These are phyloP conservation scores for Colletotrichum navitas DNA, from an alignment of 2,329 filamentous ascomycete genomes.

Conservation along the genomic window DNA sequence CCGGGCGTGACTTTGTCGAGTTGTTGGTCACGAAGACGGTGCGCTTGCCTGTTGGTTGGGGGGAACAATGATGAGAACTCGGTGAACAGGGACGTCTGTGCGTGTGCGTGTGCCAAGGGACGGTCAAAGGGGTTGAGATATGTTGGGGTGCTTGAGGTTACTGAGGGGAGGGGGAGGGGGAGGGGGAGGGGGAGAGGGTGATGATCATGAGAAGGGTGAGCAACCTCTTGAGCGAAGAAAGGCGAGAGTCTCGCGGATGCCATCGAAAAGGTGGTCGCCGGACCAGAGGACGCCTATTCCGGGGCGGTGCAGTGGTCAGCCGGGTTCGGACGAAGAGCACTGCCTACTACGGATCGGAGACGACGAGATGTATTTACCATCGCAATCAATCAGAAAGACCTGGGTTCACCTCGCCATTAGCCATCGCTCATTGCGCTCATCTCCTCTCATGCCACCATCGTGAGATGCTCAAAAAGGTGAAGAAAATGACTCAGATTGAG, in stretches of 20 bases:
- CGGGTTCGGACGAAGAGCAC: not conserved
- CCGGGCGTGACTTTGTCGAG: conserved; percentile 92
- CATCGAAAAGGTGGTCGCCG: conserved; percentile 89
- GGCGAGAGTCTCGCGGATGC: conserved; percentile 86
- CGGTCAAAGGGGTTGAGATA: not conserved
- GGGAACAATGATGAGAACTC: conserved; percentile 20
- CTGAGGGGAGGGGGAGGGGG: too few species aligned
- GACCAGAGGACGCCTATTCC: conserved; percentile 91
- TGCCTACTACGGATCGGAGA: conserved; percentile 14
- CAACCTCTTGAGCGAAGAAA: conserved; percentile 84
- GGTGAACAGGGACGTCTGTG: not conserved
- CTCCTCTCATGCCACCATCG: conserved; percentile 12
- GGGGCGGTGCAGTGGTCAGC: conserved; percentile 11
- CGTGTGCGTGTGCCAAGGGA: not conserved
- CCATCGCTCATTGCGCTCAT: conserved; percentile 38
- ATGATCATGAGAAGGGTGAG: conserved; percentile 38
- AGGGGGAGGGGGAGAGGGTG: not conserved
- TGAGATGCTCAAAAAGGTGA: not conserved
- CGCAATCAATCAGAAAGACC: conserved; percentile 91
- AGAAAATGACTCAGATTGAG: conserved; percentile 36
- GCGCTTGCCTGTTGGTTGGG: conserved; percentile 76
- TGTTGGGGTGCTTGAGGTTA: not conserved
- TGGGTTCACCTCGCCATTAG: conserved; percentile 52
- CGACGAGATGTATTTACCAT: conserved; percentile 72
- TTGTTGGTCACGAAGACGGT: conserved; percentile 99